A percentile compares a stretch with the other conserved stretches of the same genome.
phyloP scores from a whole-genome alignment of 176 grass and related monocot species.

The Alloteropsis semialata region DNA sequence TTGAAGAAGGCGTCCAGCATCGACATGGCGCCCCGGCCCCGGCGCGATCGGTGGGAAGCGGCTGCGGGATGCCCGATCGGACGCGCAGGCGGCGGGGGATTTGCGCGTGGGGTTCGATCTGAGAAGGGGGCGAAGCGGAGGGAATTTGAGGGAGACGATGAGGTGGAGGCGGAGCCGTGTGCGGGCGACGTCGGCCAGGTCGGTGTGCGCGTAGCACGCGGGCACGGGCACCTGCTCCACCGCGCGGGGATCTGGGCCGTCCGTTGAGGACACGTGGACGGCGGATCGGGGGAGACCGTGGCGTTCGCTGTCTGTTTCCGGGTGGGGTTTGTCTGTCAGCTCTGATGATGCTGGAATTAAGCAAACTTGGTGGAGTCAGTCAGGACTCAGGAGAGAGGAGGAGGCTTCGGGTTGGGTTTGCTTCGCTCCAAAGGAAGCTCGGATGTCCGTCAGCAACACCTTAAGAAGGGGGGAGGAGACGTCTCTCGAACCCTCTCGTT shows the following conservation, averaged over 20 bases:
- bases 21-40: slow-evolving; percentile 64
- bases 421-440: slow-evolving; percentile 35
- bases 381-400: not conserved
- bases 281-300: not conserved
- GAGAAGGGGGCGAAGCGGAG: no score
- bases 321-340: not conserved
- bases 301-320: not conserved
- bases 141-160: not conserved
- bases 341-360: not conserved
- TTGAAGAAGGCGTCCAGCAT: slow-evolving; percentile 97
- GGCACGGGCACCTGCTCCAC: slow-evolving; percentile 21
- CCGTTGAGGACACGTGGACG: not conserved
- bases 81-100: not conserved
- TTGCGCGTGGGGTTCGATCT: slow-evolving; percentile 8
- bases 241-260: not conserved
- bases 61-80: not conserved
- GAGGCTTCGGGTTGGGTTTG: not conserved
- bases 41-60: no score
- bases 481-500: no score
- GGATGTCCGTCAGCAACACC: no score
- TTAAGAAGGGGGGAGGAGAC: no score
- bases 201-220: slow-evolving; percentile 18
- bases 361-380: not conserved
- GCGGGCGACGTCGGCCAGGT: slow-evolving; percentile 1
- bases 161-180: slow-evolving; percentile 19